These are phyloP conservation scores for Ophiostoma himal-ulmi DNA, from an alignment of 2,329 filamentous ascomycete genomes.

Conservation along the genomic window DNA sequence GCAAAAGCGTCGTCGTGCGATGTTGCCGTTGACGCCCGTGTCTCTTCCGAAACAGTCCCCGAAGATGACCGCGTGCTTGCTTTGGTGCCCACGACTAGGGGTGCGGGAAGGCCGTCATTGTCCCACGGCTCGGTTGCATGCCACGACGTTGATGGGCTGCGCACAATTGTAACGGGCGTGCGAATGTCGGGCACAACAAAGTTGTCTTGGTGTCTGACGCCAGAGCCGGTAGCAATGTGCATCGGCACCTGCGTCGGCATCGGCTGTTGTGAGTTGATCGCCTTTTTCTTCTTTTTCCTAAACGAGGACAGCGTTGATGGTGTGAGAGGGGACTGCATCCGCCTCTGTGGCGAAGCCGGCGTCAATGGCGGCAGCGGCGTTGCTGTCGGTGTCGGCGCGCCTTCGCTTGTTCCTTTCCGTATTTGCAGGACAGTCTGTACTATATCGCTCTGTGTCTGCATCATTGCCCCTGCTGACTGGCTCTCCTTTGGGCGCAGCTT, in stretches of 20 bases:
- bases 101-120: slow-evolving; percentile 13
- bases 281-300: slow-evolving; percentile 2
- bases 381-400: not conserved
- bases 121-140: slow-evolving; percentile 16
- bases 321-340: slow-evolving; percentile 10
- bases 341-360: slow-evolving; percentile 13
- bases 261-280: not conserved
- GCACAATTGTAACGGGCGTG: not conserved
- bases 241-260: too few relatives aligned
- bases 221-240: not conserved
- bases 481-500: slow-evolving; percentile 8
- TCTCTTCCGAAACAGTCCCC: not conserved
- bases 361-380: slow-evolving; percentile 14
- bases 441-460: not conserved
- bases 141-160: slow-evolving; percentile 15
- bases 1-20: slow-evolving; percentile 20
- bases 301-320: slow-evolving; percentile 6
- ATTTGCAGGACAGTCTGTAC: slow-evolving; percentile 14
- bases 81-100: slow-evolving; percentile 4
- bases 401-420: not conserved
- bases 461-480: not conserved
- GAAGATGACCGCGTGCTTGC: slow-evolving; percentile 9
- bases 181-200: not conserved
- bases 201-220: not conserved
- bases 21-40: not conserved